A percentile compares a stretch with the other conserved stretches of the same genome.
These are phyloP conservation scores for Corchorus capsularis DNA, from an alignment of 345 rosid species.

Conservation along the genomic window DNA sequence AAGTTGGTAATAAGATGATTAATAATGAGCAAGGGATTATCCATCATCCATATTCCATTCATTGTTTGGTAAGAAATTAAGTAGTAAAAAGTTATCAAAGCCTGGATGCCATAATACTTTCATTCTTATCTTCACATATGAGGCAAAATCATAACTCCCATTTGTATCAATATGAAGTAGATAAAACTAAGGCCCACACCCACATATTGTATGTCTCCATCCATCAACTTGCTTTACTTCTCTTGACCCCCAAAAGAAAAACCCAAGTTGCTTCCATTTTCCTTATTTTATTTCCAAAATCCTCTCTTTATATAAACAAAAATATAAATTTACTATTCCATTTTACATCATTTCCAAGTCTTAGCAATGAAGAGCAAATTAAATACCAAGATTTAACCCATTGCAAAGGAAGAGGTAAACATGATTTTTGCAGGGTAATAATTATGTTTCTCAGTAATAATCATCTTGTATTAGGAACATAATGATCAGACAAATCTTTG, in stretches of 20 bases:
- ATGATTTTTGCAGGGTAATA: constrained; percentile 12
- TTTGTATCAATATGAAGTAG: constrained; percentile 23
- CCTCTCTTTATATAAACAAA: not conserved
- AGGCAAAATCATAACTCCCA: constrained; percentile 33
- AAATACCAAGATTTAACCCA: not conserved
- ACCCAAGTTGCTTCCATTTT: not conserved
- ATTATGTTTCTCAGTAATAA: constrained; percentile 23
- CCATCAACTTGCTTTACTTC: constrained; percentile 17
- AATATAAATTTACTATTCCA: too few species aligned
- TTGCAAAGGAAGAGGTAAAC: not conserved
- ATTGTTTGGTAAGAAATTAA: not conserved
- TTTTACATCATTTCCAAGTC: too few species aligned
- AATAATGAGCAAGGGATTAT: not conserved
- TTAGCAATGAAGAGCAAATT: too few species aligned
- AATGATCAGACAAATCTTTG: constrained; percentile 8
- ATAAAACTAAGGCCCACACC: constrained; percentile 39
- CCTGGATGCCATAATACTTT: constrained; percentile 17
- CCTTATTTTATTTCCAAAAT: not conserved
- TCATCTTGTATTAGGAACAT: constrained; percentile 9
- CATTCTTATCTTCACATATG: constrained; percentile 28
- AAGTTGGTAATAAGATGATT: not conserved
- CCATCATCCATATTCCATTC: not conserved
- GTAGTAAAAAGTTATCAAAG: not conserved
- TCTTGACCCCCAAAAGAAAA: not conserved
- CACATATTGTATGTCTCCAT: constrained; percentile 22